Base-by-base conservation (phyloP, 257 asterid genomes). In the Phtheirospermum japonicum region DNA sequence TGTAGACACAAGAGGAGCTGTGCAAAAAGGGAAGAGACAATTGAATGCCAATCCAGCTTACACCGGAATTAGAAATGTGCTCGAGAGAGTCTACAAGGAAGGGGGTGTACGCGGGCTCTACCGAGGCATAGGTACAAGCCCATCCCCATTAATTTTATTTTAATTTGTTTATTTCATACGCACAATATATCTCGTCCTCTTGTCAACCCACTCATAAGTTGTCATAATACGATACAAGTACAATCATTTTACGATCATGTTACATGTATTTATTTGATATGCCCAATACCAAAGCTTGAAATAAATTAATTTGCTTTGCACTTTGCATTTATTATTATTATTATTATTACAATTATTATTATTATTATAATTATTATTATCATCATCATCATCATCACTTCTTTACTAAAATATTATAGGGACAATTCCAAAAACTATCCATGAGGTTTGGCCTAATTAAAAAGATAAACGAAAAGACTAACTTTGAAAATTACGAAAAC, bases 81-180 rank as follows among this genome's bases (percentile, higher is more conserved):
- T 93, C 2, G 75, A 68, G 72, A 72, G 81, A 56, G 97, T 93
- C 64, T 89, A 89, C 72, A 74, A 42, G 70, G 92, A 87, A 73
- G 95, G 97, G 34, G 99, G 99, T 58, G 77, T 71, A 13, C 92
- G 96, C 3, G 96, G 71, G 37, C 89, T 93, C 40, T 93, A 93
- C 67, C 84, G 99, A 54, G 99, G 99, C 74, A 75, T 92, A 80
- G 97, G 99, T 89, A 83, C 12, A 59, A 7, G 6, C 14, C 0
- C 20, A 17, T 45, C 48, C 19, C 13, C 16, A 42, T 31, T 23
- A 14, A 30, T 30, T n/a, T 12, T 31, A n/a, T 28, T n/a, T 13
- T 39, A 59, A 17, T 26, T 11, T 54, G 19, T 16, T 48, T 51
- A 49, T 17, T 57, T 52, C 20, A 52, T 68, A 28, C 5, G 56